Evolutionary conservation across 2,329 filamentous ascomycete genomes (phyloP).

Genomic region (Alternaria sp.): DNA sequence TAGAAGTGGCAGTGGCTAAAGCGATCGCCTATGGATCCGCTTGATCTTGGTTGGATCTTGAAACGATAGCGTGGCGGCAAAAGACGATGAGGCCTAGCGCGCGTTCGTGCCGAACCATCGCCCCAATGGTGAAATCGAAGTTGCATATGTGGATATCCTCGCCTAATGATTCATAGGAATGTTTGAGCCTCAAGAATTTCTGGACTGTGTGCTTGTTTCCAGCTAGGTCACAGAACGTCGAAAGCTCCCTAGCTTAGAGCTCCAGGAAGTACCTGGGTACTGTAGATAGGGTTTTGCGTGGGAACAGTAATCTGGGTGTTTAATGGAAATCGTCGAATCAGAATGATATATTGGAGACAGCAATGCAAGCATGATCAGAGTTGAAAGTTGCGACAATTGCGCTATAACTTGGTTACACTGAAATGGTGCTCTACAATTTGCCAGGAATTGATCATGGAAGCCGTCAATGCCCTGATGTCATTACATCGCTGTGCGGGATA

Average conservation of each 20-base stretch:
- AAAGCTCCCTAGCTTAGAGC: neutral
- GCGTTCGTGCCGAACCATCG: slow-evolving; percentile 12
- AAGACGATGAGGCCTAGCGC: slow-evolving; percentile 7
- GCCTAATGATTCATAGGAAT: neutral
- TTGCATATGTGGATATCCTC: neutral
- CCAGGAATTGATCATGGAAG: neutral
- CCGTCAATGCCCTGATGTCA: neutral
- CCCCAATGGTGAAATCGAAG: neutral
- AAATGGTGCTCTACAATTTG: neutral
- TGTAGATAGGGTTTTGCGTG: neutral
- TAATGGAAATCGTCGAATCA: neutral
- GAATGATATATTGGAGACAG: neutral
- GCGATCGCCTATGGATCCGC: slow-evolving; percentile 8
- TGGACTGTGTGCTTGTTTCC: neutral
- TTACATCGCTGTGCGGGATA: neutral
- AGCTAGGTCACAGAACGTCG: neutral
- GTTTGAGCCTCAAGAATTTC: neutral
- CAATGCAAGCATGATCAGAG: neutral
- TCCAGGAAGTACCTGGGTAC: neutral
- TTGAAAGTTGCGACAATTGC: neutral
- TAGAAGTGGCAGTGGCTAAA: slow-evolving; percentile 12
- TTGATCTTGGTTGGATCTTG: slow-evolving; percentile 11
- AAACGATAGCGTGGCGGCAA: slow-evolving; percentile 14
- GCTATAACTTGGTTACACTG: neutral
- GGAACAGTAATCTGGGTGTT: neutral